These are phyloP conservation scores for Scopulariopsis brevicaulis DNA, from an alignment of 2,329 filamentous ascomycete genomes.

Conservation along the genomic window DNA sequence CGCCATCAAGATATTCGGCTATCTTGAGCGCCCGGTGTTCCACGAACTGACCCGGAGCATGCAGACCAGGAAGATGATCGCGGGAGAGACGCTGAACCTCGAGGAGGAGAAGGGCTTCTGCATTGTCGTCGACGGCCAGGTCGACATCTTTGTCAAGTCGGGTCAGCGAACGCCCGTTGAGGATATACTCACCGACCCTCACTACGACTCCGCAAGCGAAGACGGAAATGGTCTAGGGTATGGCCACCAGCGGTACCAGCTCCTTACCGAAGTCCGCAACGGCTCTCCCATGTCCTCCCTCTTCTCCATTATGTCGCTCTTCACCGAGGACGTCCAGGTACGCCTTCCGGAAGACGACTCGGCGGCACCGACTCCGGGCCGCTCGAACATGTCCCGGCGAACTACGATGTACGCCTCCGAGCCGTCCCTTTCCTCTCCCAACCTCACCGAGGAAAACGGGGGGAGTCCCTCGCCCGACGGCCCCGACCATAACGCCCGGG, in stretches of 20 bases:
- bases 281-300: constrained; percentile 96
- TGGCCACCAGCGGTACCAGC: constrained; percentile 76
- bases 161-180: constrained; percentile 30
- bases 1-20: constrained; percentile 98
- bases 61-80: constrained; percentile 94
- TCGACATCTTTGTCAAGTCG: constrained; percentile 98
- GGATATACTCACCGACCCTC: constrained; percentile 5
- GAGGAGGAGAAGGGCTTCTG: constrained; percentile 99
- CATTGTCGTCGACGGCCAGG: constrained; percentile 87
- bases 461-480: background rate
- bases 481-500: background rate
- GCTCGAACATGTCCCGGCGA: background rate
- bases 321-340: constrained; percentile 87
- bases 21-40: constrained; percentile 90
- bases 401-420: background rate
- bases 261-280: constrained; percentile 94
- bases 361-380: constrained; percentile 4
- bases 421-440: background rate
- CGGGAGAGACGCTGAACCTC: constrained; percentile 85
- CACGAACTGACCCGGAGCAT: constrained; percentile 96
- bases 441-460: background rate
- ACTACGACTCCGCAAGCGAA: constrained; percentile 39
- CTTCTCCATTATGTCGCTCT: constrained; percentile 93
- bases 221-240: constrained; percentile 51
- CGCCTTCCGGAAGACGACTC: constrained; percentile 53